phyloP scores from a whole-genome alignment of 1,284 basidiomycete species.

The Malassezia dermatis region DNA sequence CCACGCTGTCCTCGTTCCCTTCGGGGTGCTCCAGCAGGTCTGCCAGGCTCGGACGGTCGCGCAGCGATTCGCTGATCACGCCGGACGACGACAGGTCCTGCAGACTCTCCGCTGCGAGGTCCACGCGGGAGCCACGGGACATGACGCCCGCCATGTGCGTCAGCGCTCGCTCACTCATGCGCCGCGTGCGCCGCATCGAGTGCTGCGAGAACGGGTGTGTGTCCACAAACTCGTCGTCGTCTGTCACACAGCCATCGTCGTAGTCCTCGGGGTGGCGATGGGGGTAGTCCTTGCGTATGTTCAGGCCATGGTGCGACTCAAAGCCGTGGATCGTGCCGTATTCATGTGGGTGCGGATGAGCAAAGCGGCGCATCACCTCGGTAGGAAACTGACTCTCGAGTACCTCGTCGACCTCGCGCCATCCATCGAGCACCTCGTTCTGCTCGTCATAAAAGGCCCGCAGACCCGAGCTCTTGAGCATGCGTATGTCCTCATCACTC shows the following conservation, averaged over 20 bases:
- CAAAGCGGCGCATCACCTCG: conserved; percentile 42
- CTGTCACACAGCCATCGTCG: conserved; percentile 28
- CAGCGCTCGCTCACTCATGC: conserved; percentile 17
- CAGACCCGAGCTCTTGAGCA: conserved; percentile 23
- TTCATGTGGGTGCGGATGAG: not conserved
- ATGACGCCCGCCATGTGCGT: conserved; percentile 12
- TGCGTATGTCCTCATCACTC: conserved; percentile 21
- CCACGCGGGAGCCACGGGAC: not conserved
- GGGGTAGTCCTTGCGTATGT: conserved; percentile 13
- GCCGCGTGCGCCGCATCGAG: conserved; percentile 8
- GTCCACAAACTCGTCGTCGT: conserved; percentile 23
- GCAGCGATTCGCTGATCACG: not conserved
- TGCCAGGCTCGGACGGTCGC: conserved; percentile 1
- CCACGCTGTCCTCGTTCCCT: not conserved
- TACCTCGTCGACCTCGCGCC: conserved; percentile 44
- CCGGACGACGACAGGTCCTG: conserved; percentile 1
- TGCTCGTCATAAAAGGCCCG: conserved; percentile 35
- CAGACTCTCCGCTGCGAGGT: conserved; percentile 3
- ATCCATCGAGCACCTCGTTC: conserved; percentile 40
- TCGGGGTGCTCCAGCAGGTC: conserved; percentile 2
- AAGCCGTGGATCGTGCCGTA: not conserved
- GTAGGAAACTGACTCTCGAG: conserved; percentile 42
- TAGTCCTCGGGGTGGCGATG: conserved; percentile 18
- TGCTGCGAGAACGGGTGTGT: conserved; percentile 10
- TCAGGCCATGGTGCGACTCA: not conserved